Percentiles rank a stretch among this genome's conserved stretches.
phyloP scores from a whole-genome alignment of 345 rosid species.

The Euphorbia tirucalli region DNA sequence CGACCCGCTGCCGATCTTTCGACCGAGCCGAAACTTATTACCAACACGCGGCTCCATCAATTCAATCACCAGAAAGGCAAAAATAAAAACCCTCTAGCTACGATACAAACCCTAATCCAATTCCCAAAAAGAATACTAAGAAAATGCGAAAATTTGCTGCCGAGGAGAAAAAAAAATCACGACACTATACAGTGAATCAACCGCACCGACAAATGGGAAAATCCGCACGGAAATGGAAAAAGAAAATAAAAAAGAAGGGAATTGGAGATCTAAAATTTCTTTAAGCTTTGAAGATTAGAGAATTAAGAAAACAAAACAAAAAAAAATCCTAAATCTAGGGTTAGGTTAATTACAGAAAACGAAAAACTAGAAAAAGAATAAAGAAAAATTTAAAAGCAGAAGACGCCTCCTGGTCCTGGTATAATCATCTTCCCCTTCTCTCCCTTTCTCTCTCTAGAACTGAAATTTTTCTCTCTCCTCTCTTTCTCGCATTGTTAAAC shows the following conservation, averaged over 20 bases:
- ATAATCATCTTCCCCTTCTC: background rate
- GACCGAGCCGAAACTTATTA: conserved; percentile 84
- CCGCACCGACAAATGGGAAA: conserved; percentile 30
- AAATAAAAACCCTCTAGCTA: conserved; percentile 12
- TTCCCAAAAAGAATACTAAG: background rate
- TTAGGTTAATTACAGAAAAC: conserved; percentile 20
- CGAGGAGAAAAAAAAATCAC: background rate
- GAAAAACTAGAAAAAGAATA: background rate
- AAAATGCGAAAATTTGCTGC: background rate
- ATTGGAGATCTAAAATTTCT: conserved; percentile 26
- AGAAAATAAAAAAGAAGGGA: background rate
- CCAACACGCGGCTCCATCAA: conserved; percentile 88
- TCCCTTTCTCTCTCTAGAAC: background rate
- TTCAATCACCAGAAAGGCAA: background rate
- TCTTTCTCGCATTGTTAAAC: conserved; percentile 1
- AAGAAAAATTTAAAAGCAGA: background rate
- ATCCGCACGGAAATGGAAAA: background rate
- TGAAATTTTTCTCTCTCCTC: conserved; percentile 9
- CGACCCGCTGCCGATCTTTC: conserved; percentile 99
- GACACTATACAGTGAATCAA: conserved; percentile 25
- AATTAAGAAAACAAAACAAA: background rate
- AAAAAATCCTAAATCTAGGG: background rate
- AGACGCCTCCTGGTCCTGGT: conserved; percentile 3
- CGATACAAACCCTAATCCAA: conserved; percentile 14
- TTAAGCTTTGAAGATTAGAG: background rate